These are phyloP conservation scores for Fusarium heterosporum DNA, from an alignment of 2,329 filamentous ascomycete genomes.

Conservation along the genomic window DNA sequence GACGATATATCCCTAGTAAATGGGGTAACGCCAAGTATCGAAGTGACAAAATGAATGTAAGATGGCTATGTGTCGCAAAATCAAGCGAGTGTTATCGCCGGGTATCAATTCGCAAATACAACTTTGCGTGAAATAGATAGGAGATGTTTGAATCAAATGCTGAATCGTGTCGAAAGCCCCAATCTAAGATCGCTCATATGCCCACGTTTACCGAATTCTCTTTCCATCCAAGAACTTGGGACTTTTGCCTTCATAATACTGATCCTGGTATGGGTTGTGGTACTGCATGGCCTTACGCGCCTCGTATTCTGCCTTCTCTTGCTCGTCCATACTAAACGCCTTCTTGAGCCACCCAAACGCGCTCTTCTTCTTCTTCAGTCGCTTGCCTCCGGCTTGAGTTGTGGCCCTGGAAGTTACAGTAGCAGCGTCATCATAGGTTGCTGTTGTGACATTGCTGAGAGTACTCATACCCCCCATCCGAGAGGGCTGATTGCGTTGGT, in stretches of 20 bases:
- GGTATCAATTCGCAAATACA: conserved; percentile 46
- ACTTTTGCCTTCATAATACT: conserved; percentile 63
- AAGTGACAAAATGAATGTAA: conserved; percentile 18
- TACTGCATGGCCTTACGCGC: conserved; percentile 62
- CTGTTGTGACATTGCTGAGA: conserved; percentile 65
- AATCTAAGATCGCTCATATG: conserved; percentile 10
- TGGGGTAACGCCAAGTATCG: conserved; percentile 18
- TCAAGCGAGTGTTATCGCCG: conserved; percentile 35
- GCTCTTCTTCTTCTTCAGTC: conserved; percentile 74
- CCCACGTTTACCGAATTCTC: conserved; percentile 53
- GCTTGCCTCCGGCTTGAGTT: conserved; percentile 51
- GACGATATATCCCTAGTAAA: conserved; percentile 7
- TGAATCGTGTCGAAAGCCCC: conserved; percentile 1
- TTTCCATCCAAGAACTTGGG: conserved; percentile 69
- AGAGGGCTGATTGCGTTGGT: conserved; percentile 63
- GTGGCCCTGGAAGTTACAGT: conserved; percentile 46
- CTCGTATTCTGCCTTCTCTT: conserved; percentile 71
- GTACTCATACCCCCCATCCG: conserved; percentile 67
- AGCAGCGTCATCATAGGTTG: conserved; percentile 56
- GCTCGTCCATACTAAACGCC: conserved; percentile 73
- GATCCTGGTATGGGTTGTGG: conserved; percentile 56
- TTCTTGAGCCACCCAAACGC: conserved; percentile 77
- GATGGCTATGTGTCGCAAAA: conserved; percentile 33
- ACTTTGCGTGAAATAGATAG: conserved; percentile 25
- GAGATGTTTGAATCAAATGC: conserved; percentile 11